Percentiles rank a stretch among this genome's conserved stretches.
Conservation (phyloP, 352 stramenopile genomes). For the Pythium aphanidermatum region DNA sequence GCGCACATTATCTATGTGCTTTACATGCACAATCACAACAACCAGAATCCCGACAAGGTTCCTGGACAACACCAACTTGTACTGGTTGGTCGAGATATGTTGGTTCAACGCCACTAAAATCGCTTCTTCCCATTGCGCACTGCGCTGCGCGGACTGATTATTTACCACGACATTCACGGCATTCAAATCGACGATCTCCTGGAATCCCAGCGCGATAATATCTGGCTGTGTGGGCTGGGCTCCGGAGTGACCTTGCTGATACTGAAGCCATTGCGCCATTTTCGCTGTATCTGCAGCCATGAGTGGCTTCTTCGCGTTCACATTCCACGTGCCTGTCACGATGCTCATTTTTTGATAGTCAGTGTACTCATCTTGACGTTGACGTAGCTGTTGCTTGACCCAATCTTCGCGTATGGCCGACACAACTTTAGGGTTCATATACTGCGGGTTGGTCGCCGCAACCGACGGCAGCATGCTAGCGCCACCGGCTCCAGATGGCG, state of each 20-base stretch:
- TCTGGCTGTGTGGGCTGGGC: slow-evolving; percentile 27
- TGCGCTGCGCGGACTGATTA: slow-evolving; percentile 91
- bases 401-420: slow-evolving; percentile 84
- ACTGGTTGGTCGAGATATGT: slow-evolving; percentile 35
- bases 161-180: slow-evolving; percentile 99
- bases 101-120: slow-evolving; percentile 90
- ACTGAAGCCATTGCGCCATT: slow-evolving; percentile 66
- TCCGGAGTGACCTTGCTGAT: slow-evolving; percentile 9
- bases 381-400: slow-evolving; percentile 73
- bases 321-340: slow-evolving; percentile 97
- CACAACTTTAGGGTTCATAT: slow-evolving; percentile 82
- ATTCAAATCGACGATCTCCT: slow-evolving; percentile 99
- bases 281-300: slow-evolving; percentile 37
- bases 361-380: slow-evolving; percentile 60
- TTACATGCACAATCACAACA: slow-evolving; percentile 92
- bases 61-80: slow-evolving; percentile 81
- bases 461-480: slow-evolving; percentile 3
- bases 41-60: slow-evolving; percentile 97
- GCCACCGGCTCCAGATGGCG: not conserved
- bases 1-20: slow-evolving; percentile 70
- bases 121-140: slow-evolving; percentile 85
- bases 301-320: slow-evolving; percentile 99
- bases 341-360: slow-evolving; percentile 49
- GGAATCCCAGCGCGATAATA: slow-evolving; percentile 83
- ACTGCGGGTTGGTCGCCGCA: slow-evolving; percentile 49